Percentiles rank a stretch among this genome's conserved stretches.
These are phyloP conservation scores for Grigorovia yakushimaensis DNA, from an alignment of 805 yeast species.

Conservation along the genomic window DNA sequence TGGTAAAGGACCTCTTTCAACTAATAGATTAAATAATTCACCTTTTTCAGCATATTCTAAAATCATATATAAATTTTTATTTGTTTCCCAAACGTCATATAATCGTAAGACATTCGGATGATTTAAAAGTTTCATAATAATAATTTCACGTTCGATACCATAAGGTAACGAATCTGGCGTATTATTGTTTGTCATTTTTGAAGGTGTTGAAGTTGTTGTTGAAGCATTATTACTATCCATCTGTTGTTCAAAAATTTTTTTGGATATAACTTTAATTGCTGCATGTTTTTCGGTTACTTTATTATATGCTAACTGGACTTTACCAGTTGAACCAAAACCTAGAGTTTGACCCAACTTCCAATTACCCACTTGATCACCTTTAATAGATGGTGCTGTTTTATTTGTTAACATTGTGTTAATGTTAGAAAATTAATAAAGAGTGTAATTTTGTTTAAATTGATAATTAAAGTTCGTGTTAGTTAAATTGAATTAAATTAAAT, in stretches of 20 bases:
- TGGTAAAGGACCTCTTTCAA: constrained; percentile 77
- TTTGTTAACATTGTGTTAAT: constrained; percentile 5
- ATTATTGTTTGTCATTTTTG: constrained; percentile 30
- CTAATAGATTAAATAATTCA: constrained; percentile 84
- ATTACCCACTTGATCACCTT: constrained; percentile 62
- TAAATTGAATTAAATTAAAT: no score
- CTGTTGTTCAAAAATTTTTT: constrained; percentile 42
- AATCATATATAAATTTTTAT: constrained; percentile 72
- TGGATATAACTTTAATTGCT: constrained; percentile 94
- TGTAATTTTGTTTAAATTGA: no score
- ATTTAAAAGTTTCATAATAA: constrained; percentile 70
- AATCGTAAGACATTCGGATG: constrained; percentile 73
- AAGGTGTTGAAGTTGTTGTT: neutral
- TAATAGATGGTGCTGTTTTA: constrained; percentile 15
- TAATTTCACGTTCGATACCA: constrained; percentile 80
- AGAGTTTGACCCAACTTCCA: constrained; percentile 93
- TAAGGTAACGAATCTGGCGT: constrained; percentile 54
- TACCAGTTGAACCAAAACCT: constrained; percentile 94
- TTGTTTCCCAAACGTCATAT: constrained; percentile 83
- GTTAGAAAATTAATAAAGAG: no score
- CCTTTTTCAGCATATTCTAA: constrained; percentile 97
- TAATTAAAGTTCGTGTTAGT: no score
- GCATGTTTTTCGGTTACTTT: constrained; percentile 78
- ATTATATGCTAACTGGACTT: constrained; percentile 88
- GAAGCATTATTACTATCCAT: neutral